Evolutionary conservation across 225 moss, liverwort and hornwort species (phyloP), one percentile per base, ranked within the genome.

Genomic region (Pseudisothecium myosuroides): DNA sequence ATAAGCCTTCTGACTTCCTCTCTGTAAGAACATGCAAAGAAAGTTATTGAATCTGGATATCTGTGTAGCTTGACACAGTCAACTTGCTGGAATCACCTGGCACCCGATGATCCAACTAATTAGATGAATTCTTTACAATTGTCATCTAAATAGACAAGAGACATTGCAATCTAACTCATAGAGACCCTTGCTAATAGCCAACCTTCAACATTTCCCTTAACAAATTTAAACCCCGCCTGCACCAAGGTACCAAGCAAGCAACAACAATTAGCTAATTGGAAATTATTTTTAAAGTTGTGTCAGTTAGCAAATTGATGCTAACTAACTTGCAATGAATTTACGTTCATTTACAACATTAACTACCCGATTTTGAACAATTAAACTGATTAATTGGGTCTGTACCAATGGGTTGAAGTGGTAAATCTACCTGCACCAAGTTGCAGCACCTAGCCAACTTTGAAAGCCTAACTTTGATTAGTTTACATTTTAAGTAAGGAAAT

Each of bases 1-100:
- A 84, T 82, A 92, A 78, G 90, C 90, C 60, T 87, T 92, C 75
- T 90, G 93, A 80, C 87, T 75, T 49, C 85, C 75, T 74, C 88
- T 89, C 94, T 95, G 92, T 77, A 77, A 76, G 84, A 18, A 75
- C 86, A 89, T 72, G 64, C 77, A 77, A 91, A 85, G 36, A 50
- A 89, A 87, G 80, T 89, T 89, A 43, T 67, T 7, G 59, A 80
- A 68, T 75, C 66, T 88, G 61, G 23, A 81, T 81, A 39, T 43
- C 28, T 24, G 6, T 39, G 41, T 43, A 55, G 67, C 72, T 75
- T 15, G 31, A 88, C n/a, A 72, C 14, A 66, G 34, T 87, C 84
- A 74, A 71, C 68, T 39, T 74, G 69, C 43, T 69, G 78, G 64
- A 80, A 87, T 69, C 47, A 76, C 62, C 49, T 66, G 54, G 68